Percentiles rank a stretch among this genome's conserved stretches.
These are phyloP conservation scores for Skeletonema menzelii DNA, from an alignment of 108 stramenopile genomes.

Conservation along the genomic window DNA sequence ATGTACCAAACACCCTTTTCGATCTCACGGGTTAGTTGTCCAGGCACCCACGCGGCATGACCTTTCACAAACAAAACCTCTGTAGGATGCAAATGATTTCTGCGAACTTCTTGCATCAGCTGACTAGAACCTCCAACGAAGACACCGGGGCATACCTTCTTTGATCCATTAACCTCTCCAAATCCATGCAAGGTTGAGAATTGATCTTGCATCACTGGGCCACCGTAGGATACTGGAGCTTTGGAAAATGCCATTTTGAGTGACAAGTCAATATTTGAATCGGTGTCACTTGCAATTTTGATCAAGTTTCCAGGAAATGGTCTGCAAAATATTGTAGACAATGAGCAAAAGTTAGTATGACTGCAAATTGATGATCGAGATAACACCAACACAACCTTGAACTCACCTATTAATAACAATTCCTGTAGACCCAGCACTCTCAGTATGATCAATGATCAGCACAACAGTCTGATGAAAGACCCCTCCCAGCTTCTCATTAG, in stretches of 20 bases:
- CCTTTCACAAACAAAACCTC: conserved; percentile 87
- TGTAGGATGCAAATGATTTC: conserved; percentile 56
- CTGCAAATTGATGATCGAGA: neutral
- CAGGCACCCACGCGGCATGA: conserved; percentile 87
- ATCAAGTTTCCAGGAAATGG: conserved; percentile 72
- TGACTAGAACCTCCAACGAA: conserved; percentile 85
- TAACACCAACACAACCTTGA: neutral
- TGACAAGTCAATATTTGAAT: conserved; percentile 72
- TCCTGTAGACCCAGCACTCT: conserved; percentile 72
- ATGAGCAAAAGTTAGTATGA: neutral
- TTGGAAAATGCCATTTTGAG: conserved; percentile 77
- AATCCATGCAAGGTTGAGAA: conserved; percentile 82
- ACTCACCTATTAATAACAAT: conserved; percentile 89
- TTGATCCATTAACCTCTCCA: conserved; percentile 80
- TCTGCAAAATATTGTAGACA: conserved; percentile 26
- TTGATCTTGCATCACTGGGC: conserved; percentile 81
- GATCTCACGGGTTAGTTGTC: conserved; percentile 82
- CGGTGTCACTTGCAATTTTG: conserved; percentile 60
- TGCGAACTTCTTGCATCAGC: conserved; percentile 78
- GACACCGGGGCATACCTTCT: conserved; percentile 83
- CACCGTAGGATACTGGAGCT: conserved; percentile 81
- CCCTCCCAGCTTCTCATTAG: conserved; percentile 88
- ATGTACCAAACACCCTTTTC: conserved; percentile 87
- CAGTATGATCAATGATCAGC: conserved; percentile 84
- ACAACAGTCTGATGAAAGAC: conserved; percentile 91